Evolutionary conservation across 2,329 filamentous ascomycete genomes (phyloP).

Genomic region (Colletotrichum lini): DNA sequence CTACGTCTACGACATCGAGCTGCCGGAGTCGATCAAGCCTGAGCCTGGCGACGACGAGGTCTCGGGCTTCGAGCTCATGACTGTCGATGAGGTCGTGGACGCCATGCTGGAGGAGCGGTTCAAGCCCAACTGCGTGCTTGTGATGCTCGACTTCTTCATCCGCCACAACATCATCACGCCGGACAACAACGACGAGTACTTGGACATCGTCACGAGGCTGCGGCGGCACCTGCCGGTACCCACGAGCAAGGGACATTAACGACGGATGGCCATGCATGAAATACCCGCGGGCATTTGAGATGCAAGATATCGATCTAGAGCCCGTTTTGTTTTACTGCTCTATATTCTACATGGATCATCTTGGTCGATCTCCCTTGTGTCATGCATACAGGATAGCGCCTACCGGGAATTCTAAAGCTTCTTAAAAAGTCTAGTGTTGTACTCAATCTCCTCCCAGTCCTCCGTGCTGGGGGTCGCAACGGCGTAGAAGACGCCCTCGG

Average conservation of each 20-base stretch:
- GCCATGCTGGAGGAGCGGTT: slow-evolving; percentile 79
- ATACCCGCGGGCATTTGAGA: not conserved
- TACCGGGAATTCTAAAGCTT: not conserved
- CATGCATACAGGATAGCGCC: no score
- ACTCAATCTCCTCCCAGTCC: slow-evolving; percentile 57
- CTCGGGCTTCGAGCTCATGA: slow-evolving; percentile 79
- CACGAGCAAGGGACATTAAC: slow-evolving; percentile 7
- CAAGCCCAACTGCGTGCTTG: slow-evolving; percentile 86
- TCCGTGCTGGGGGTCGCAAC: slow-evolving; percentile 61
- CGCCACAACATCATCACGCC: slow-evolving; percentile 80
- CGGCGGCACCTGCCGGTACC: slow-evolving; percentile 61
- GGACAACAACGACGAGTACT: slow-evolving; percentile 80
- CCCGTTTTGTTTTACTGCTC: no score
- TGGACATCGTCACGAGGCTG: slow-evolving; percentile 72
- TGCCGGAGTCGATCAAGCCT: slow-evolving; percentile 70
- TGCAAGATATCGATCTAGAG: not conserved
- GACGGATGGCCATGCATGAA: not conserved
- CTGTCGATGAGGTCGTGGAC: slow-evolving; percentile 69
- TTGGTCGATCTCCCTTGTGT: no score
- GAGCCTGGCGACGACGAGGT: slow-evolving; percentile 84
- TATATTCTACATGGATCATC: no score
- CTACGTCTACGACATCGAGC: slow-evolving; percentile 84
- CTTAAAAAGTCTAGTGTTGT: slow-evolving; percentile 58
- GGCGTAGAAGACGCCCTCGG: slow-evolving; percentile 59
- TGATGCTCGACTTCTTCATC: slow-evolving; percentile 87